Conservation (phyloP, 257 asterid genomes). For the Solanum pinnatisectum region DNA sequence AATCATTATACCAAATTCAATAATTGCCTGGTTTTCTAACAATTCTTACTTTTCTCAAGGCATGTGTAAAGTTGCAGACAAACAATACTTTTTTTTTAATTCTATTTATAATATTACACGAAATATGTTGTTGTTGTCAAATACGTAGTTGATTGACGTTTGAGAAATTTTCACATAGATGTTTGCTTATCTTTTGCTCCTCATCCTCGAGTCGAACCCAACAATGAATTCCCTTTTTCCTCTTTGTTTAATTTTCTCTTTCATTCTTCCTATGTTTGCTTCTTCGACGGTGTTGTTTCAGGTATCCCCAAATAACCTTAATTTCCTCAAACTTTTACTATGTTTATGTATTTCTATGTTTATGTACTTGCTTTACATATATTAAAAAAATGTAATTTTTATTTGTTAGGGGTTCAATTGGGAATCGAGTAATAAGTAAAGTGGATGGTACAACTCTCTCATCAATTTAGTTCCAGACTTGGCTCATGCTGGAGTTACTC, state of each 20-base stretch:
- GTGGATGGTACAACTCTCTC: not conserved
- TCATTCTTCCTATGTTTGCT: not conserved
- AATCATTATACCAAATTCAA: no score
- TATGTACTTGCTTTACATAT: no score
- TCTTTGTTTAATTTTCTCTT: not conserved
- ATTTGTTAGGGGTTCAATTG: not conserved
- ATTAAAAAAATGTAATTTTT: not conserved
- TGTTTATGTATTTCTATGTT: no score
- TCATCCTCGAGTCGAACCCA: not conserved
- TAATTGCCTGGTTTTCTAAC: rapidly evolving
- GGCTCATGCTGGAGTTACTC: not conserved
- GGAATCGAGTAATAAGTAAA: not conserved
- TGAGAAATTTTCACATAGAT: not conserved
- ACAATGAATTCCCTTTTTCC: not conserved
- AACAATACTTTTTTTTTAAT: no score
- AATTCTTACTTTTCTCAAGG: not conserved
- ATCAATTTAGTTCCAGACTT: not conserved
- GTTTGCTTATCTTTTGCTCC: not conserved
- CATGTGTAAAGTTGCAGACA: not conserved
- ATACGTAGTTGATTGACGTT: not conserved
- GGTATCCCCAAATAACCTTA: not conserved
- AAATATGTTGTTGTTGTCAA: no score
- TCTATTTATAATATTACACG: no score
- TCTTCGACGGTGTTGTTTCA: not conserved
- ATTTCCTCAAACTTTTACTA: not conserved